Percentiles rank a stretch among this genome's conserved stretches.
Conservation (phyloP, 805 yeast species). For the Pichia heedii region DNA sequence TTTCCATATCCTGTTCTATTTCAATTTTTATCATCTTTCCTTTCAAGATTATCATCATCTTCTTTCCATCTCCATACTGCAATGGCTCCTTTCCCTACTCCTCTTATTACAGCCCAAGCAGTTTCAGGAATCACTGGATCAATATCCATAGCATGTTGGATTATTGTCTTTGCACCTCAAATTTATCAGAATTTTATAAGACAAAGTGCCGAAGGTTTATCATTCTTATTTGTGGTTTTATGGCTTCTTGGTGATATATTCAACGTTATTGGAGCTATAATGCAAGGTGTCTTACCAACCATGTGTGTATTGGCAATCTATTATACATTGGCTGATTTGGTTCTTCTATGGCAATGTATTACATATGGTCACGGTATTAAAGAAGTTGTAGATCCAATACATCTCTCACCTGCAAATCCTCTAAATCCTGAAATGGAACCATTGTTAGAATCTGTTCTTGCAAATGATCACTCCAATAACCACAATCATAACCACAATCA, state of each 20-base stretch:
- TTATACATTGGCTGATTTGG: constrained; percentile 85
- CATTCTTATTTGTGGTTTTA: constrained; percentile 72
- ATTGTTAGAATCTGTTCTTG: constrained; percentile 50
- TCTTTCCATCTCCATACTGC: too few relatives aligned
- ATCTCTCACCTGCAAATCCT: constrained; percentile 85
- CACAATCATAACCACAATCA: constrained; percentile 5
- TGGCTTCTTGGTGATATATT: constrained; percentile 95
- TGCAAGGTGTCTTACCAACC: constrained; percentile 88
- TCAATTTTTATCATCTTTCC: too few relatives aligned
- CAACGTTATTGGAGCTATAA: constrained; percentile 81
- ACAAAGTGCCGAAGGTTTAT: constrained; percentile 83
- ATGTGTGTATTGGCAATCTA: constrained; percentile 90
- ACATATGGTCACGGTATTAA: constrained; percentile 56
- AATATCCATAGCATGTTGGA: constrained; percentile 95
- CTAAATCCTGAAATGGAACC: constrained; percentile 51
- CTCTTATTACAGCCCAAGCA: constrained; percentile 56
- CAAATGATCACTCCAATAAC: constrained; percentile 31
- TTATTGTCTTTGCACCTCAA: constrained; percentile 95
- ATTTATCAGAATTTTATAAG: constrained; percentile 84
- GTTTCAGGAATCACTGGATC: constrained; percentile 77
- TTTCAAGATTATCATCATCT: too few relatives aligned
- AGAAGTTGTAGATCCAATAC: constrained; percentile 55
- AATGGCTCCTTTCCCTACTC: constrained; percentile 58
- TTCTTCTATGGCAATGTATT: constrained; percentile 74
- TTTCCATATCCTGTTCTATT: too few relatives aligned